Base-by-base conservation (phyloP, 1,284 basidiomycete genomes). In the Fomitopsis palustris region DNA sequence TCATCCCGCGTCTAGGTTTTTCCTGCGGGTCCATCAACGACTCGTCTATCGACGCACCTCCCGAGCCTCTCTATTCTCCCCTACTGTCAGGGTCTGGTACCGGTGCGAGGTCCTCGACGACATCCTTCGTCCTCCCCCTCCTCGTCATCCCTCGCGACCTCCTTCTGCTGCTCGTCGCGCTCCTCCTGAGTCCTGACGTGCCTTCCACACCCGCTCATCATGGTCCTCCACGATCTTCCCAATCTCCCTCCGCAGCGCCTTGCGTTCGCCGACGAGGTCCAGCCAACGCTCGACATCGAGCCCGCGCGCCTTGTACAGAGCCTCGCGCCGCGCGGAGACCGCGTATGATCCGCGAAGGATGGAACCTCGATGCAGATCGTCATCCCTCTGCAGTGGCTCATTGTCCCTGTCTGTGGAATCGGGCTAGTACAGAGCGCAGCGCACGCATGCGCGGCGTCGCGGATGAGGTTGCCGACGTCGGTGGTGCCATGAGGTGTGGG, bases 391-490 rank as follows among this genome's bases (percentile, higher is more conserved):
- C 42, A 45, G 74, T 53, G 35, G 12, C 35, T 37, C 35, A 4
- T 59, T 55, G 12, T 19, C 35, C 4, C 62, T 58, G 12, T 39
- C 54, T 25, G n/a, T n/a, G n/a, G 21, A 43, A 35, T 29, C 55
- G 2, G 55, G 14, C 65, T 70, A 55, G 87, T 75, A 65, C 77
- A 75, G 52, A 89, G 82, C 7, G 74, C 76, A 68, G 88, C 75
- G 27, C 81, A 77, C 38, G 79, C 74, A 27, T 81, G 75, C 6
- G 84, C 84, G 6, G 82, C 82, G 66, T 86, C 82, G 56, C 83
- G 81, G 62, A 88, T 81, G 68, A 89, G 88, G 69, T 88, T 84
- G 19, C 81, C 82, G 16, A 88, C 71, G 71, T 87, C 86, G 0
- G 86, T 90, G 3, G 81, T 81, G 58, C 85, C 82, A 17, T 81